Evolutionary conservation across 225 moss, liverwort and hornwort species (phyloP), one percentile per base, ranked within the genome.

Genomic region (Marchantia paleacea): DNA sequence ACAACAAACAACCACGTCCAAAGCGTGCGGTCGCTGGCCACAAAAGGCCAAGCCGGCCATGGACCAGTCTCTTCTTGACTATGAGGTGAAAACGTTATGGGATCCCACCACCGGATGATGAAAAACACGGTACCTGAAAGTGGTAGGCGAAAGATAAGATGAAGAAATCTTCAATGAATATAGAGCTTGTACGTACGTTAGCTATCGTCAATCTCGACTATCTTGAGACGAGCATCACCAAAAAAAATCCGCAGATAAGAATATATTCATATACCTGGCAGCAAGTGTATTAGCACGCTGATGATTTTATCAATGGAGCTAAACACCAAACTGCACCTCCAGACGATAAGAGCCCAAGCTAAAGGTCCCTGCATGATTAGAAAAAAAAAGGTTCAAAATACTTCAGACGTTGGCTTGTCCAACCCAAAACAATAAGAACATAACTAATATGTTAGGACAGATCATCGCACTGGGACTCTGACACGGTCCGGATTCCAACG

Each of bases 101-200:
- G 99, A 88, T 99, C 99, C 99, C 99, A 99, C 99, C 99, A 99
- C 24, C 99, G 89, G 62, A 99, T 95, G 80, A 99, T 99, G 73
- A 99, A 99, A 78, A 99, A 95, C 8, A 99, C 99, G 6, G 57
- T 99, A 77, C 99, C 99, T 99, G 88, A 12, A 76, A 7, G 24
- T 25, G 53, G 0, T 55, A 48, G 12, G 55, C 28, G 6, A 26
- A 55, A 6, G 8, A 55, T 29, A 6, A 54, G 73, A 74, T 55
- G 7, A 24, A 24, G 6, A 11, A n/a, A 57, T 57, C 6, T 15
- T 68, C 24, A 62, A 60, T 10, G 60, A 10, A 7, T 57, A 61
- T 4, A 22, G 30, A 39, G 9, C 12, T 72, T 57, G 14, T 19
- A 31, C 0, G 18, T 4, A 52, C 3, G 51, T 6, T 5, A 28